Evolutionary conservation across 2,329 filamentous ascomycete species (phyloP).

Genomic region (Nemania sp.): DNA sequence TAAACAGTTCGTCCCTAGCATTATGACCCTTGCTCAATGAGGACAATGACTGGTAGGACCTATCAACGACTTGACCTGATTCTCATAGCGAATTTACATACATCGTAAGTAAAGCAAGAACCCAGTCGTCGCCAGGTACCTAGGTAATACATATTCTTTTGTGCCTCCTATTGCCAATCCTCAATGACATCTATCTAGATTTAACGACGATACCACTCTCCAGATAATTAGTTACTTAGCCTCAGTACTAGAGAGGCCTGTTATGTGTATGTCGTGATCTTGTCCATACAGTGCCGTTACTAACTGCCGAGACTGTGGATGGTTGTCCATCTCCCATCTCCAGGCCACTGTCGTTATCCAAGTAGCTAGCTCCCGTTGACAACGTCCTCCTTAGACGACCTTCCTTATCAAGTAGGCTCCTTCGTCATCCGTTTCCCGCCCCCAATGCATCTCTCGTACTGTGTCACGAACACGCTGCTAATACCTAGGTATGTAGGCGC

Average conservation of each 20-base stretch:
- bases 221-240: not conserved
- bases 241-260: too few relatives aligned
- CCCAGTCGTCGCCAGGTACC: not conserved
- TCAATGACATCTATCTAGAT: not conserved
- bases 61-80: not conserved
- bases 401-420: conserved; percentile 44
- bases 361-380: conserved; percentile 7
- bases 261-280: not conserved
- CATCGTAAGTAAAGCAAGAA: not conserved
- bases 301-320: conserved; percentile 15
- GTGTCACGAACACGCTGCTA: not conserved
- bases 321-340: not conserved
- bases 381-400: conserved; percentile 34
- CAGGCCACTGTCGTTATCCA: not conserved
- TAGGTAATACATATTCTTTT: not conserved
- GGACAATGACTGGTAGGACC: not conserved
- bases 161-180: not conserved
- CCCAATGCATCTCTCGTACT: conserved; percentile 8
- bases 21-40: not conserved
- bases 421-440: conserved; percentile 7
- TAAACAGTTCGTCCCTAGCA: not conserved
- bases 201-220: not conserved
- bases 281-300: conserved; percentile 13
- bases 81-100: not conserved
- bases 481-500: not conserved